Conservation (phyloP, 1,284 basidiomycete species). For the Cryptococcus amylolentus region DNA sequence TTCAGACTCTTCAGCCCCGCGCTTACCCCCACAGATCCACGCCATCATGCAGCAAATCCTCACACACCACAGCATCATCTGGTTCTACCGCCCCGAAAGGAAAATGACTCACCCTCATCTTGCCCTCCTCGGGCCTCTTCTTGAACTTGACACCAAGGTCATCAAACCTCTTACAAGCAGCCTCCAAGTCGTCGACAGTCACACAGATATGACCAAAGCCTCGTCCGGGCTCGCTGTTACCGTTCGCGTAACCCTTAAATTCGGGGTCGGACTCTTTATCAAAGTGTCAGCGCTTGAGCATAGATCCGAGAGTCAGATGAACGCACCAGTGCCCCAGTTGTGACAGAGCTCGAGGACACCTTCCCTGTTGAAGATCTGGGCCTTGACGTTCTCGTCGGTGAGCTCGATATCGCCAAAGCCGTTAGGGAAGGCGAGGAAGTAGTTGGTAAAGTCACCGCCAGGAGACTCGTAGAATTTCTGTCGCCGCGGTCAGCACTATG, state of each 20-base stretch:
- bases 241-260: constrained; percentile 75
- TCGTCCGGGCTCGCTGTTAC: constrained; percentile 75
- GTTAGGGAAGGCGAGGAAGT: constrained; percentile 45
- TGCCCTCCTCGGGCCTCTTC: constrained; percentile 80
- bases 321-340: constrained; percentile 74
- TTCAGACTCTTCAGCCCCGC: neutral
- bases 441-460: constrained; percentile 49
- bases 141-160: constrained; percentile 78
- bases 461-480: constrained; percentile 39
- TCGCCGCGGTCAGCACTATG: neutral
- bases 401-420: constrained; percentile 34
- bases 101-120: constrained; percentile 67
- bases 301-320: neutral
- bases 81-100: neutral
- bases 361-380: constrained; percentile 40
- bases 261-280: constrained; percentile 59
- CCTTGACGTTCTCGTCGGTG: constrained; percentile 41
- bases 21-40: neutral
- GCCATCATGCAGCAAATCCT: neutral
- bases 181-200: constrained; percentile 75
- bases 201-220: constrained; percentile 82
- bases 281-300: neutral
- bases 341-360: constrained; percentile 77
- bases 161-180: constrained; percentile 80
- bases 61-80: neutral